Evolutionary conservation across 495 filamentous ascomycete species (phyloP).

Genomic region (Parmelia sp.): DNA sequence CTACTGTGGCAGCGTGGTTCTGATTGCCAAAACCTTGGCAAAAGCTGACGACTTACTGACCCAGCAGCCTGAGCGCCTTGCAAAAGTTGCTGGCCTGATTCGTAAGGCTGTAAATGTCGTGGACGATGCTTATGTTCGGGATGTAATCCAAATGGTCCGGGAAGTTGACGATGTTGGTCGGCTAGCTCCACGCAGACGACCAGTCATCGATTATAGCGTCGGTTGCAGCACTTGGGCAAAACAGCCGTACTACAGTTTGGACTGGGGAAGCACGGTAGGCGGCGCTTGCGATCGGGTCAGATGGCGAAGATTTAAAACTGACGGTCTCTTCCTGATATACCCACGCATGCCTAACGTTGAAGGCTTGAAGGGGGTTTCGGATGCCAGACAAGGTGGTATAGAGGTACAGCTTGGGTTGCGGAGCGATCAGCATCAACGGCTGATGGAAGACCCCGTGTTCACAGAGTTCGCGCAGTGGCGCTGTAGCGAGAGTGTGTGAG

Average conservation of each 20-base stretch:
- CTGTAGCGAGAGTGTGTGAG: not conserved
- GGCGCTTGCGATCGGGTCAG: conserved; percentile 13
- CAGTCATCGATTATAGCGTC: conserved; percentile 6
- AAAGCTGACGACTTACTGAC: not conserved
- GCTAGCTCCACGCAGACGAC: conserved; percentile 11
- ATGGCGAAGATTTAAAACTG: conserved; percentile 1
- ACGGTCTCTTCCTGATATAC: conserved; percentile 8
- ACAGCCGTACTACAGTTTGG: conserved; percentile 16
- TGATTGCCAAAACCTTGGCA: conserved; percentile 14
- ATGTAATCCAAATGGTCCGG: conserved; percentile 14
- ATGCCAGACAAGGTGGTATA: conserved; percentile 2
- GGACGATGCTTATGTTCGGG: conserved; percentile 15
- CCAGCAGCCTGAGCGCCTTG: conserved; percentile 8
- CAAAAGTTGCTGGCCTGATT: conserved; percentile 2
- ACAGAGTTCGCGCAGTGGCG: conserved; percentile 12
- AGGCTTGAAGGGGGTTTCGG: not conserved
- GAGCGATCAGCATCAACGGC: not conserved
- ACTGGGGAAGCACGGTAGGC: conserved; percentile 16
- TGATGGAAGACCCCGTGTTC: conserved; percentile 1
- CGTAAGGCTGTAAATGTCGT: conserved; percentile 6
- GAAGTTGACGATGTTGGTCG: conserved; percentile 10
- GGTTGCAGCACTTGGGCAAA: conserved; percentile 13
- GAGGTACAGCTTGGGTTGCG: conserved; percentile 12
- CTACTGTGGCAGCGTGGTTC: conserved; percentile 17
- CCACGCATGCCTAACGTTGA: conserved; percentile 5